Conservation (phyloP, 805 yeast genomes). For the Trichomonascus vanleenenianus region DNA sequence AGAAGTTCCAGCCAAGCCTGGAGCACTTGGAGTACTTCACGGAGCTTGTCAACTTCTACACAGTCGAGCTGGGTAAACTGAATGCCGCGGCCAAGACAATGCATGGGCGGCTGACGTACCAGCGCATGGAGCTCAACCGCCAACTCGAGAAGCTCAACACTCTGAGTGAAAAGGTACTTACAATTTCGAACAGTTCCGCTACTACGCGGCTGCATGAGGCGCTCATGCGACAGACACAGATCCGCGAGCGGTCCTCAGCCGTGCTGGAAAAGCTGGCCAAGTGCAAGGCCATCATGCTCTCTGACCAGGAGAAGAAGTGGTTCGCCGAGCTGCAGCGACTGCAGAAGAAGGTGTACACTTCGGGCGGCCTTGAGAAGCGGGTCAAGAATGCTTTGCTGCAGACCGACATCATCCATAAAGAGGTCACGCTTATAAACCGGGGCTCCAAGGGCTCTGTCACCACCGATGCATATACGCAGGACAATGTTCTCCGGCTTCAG, state of each 20-base stretch:
- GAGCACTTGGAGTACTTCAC: conserved; percentile 19
- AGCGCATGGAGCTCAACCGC: conserved; percentile 35
- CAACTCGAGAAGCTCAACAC: conserved; percentile 31
- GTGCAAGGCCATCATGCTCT: conserved; percentile 28
- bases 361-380: conserved; percentile 19
- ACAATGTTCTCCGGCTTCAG: conserved; percentile 4
- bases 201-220: conserved; percentile 16
- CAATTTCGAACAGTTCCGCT: conserved; percentile 3
- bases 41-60: conserved; percentile 16
- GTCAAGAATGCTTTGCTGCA: conserved; percentile 6
- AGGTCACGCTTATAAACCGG: background rate
- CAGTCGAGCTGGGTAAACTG: conserved; percentile 22
- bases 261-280: conserved; percentile 26
- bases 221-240: conserved; percentile 28
- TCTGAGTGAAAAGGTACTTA: conserved; percentile 14
- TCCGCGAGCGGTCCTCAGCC: conserved; percentile 27
- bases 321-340: conserved; percentile 36
- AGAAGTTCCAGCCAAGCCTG: conserved; percentile 19
- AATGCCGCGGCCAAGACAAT: conserved; percentile 32
- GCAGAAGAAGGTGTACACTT: conserved; percentile 18
- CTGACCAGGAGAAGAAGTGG: conserved; percentile 39
- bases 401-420: conserved; percentile 5
- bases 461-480: conserved; percentile 2
- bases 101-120: conserved; percentile 32
- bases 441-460: background rate